Percentiles rank a stretch among this genome's conserved stretches.
phyloP scores from a whole-genome alignment of 108 stramenopile species.

The Aurantiochytrium sp. region DNA sequence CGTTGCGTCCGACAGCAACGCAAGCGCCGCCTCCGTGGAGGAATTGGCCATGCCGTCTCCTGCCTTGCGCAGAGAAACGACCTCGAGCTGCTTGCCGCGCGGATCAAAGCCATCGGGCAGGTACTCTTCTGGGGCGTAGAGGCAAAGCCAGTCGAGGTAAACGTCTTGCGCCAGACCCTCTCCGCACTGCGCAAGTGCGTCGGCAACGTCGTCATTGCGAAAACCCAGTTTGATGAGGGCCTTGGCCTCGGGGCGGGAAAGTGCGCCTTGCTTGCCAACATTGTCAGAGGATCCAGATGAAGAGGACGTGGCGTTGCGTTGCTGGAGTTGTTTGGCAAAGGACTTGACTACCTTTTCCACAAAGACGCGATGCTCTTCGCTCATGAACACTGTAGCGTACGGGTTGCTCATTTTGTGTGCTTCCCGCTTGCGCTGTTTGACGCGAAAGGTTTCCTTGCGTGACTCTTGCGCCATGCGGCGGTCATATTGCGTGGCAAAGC shows the following conservation, averaged over 20 bases:
- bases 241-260: neutral
- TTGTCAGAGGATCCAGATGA: neutral
- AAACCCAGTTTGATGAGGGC: neutral
- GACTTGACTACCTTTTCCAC: neutral
- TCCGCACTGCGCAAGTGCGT: neutral
- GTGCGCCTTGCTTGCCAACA: neutral
- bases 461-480: neutral
- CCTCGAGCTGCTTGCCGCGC: slow-evolving; percentile 5
- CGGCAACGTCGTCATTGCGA: neutral
- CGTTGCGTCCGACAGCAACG: neutral
- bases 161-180: neutral
- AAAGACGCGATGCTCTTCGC: neutral
- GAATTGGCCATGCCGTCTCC: neutral
- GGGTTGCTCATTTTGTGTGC: neutral
- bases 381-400: neutral
- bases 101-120: neutral
- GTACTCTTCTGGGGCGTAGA: neutral
- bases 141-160: slow-evolving; percentile 17
- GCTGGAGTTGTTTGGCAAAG: neutral
- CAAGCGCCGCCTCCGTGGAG: neutral
- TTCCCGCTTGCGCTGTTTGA: neutral
- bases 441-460: neutral
- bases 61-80: neutral
- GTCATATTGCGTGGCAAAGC: neutral
- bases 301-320: no score